Evolutionary conservation across 257 asterid species (phyloP), one percentile per base, ranked within the genome.

Genomic region (Petunia secreta): DNA sequence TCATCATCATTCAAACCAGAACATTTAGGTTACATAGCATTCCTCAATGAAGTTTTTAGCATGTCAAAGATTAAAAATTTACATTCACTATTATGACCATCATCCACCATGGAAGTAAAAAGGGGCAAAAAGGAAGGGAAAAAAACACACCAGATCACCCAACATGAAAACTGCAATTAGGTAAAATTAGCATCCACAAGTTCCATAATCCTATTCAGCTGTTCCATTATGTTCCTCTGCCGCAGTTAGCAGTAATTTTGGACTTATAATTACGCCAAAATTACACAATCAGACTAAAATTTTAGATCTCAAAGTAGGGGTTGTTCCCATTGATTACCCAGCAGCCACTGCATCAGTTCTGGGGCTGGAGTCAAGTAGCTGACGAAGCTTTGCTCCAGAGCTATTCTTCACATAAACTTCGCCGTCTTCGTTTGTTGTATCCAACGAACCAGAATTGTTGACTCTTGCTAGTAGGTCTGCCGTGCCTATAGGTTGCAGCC

Each of bases 301-400:
- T 41, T 50, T 48, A 38, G 10, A 40, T 55, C 58, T 10, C 37
- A 11, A 52, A 16, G 63, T 53, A 5, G 15, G 16, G 25, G 67
- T 4, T 54, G 68, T 39, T 3, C 10, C 14, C 63, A 41, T 9
- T 39, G 6, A 44, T 94, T 90, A 96, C 69, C 96, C 84, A 52
- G 99, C 98, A 8, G 94, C 98, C 37, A 96, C 99, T 36, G 97
- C 97, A 84, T 94, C 98, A 0, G 92, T 83, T 81, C 94, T 84
- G 73, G 95, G 90, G 79, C 86, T 90, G 11, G 88, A 64, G 75
- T 91, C 92, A 0, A 96, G 97, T 81, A 96, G 95, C 87, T 91
- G 97, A 63, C 80, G 98, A 84, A 92, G 99, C 88, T 90, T 93
- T 40, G 94, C 88, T 54, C 92, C 92, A 1, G 95, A 81, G 55